Evolutionary conservation across 257 asterid species (phyloP).

Genomic region (Ocimum tenuiflorum): DNA sequence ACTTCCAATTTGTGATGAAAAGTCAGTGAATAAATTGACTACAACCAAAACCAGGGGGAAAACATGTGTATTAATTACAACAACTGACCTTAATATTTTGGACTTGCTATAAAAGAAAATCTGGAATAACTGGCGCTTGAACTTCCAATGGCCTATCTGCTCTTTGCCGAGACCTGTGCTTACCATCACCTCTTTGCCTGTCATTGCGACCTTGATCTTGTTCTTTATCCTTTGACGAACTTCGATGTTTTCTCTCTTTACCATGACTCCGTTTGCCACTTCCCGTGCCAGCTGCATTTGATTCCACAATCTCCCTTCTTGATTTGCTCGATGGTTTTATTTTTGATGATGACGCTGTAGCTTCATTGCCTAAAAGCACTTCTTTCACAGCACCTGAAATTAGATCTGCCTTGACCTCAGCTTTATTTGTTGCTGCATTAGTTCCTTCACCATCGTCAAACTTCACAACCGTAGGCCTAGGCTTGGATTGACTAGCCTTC

Average conservation of each 20-base stretch:
- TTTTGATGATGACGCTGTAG: slow-evolving; percentile 52
- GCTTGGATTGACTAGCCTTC: slow-evolving; percentile 48
- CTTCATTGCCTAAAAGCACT: slow-evolving; percentile 73
- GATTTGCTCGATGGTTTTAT: slow-evolving; percentile 37
- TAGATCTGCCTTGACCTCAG: slow-evolving; percentile 42
- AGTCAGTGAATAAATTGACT: slow-evolving; percentile 20
- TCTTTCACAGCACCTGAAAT: slow-evolving; percentile 80
- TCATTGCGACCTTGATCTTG: slow-evolving; percentile 38
- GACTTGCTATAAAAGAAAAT: slow-evolving; percentile 67
- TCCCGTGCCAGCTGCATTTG: slow-evolving; percentile 27
- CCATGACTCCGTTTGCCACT: slow-evolving; percentile 42
- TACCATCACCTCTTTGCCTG: slow-evolving; percentile 45
- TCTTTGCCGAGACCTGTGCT: slow-evolving; percentile 57
- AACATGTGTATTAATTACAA: slow-evolving; percentile 18
- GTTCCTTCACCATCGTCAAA: slow-evolving; percentile 62
- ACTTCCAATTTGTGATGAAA: not conserved
- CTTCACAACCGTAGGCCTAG: slow-evolving; percentile 85
- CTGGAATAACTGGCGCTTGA: slow-evolving; percentile 67
- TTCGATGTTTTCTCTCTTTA: slow-evolving; percentile 51
- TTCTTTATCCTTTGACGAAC: slow-evolving; percentile 45
- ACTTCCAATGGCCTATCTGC: slow-evolving; percentile 46
- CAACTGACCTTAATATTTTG: slow-evolving; percentile 24
- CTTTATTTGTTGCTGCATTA: slow-evolving; percentile 25
- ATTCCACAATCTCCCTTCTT: slow-evolving; percentile 33
- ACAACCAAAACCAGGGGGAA: slow-evolving; percentile 21